Evolutionary conservation across 768 basidiomycete genomes (phyloP).

Genomic region (Boletus huronensis): DNA sequence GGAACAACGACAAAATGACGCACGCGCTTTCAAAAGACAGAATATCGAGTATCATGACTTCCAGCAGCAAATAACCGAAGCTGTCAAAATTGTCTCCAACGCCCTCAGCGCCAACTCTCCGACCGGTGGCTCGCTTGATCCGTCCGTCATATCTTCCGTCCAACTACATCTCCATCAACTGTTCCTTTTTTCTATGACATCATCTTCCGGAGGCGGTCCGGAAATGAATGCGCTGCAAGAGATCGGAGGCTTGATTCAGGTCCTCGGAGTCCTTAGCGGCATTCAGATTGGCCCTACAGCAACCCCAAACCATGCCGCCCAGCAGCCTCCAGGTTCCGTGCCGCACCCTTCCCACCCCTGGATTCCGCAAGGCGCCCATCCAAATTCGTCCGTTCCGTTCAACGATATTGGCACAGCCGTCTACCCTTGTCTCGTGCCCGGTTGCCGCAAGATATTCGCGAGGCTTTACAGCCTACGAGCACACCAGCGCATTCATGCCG

Average conservation of each 20-base stretch:
- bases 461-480: conserved; percentile 66
- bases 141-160: conserved; percentile 63
- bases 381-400: conserved; percentile 27
- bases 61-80: conserved; percentile 55
- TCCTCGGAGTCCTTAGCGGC: conserved; percentile 75
- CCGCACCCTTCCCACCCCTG: conserved; percentile 33
- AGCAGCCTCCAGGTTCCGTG: conserved; percentile 28
- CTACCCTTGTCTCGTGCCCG: conserved; percentile 68
- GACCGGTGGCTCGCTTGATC: conserved; percentile 45
- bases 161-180: conserved; percentile 72
- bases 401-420: conserved; percentile 68
- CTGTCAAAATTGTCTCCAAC: conserved; percentile 53
- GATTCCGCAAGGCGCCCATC: conserved; percentile 23
- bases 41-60: conserved; percentile 45
- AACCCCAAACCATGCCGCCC: conserved; percentile 30
- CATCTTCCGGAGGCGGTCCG: conserved; percentile 49
- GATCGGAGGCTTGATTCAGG: conserved; percentile 77
- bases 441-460: conserved; percentile 67
- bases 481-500: conserved; percentile 65
- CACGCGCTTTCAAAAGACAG: conserved; percentile 42
- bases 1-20: conserved; percentile 26
- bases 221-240: conserved; percentile 65
- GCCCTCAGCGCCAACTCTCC: conserved; percentile 40
- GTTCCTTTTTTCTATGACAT: conserved; percentile 76
- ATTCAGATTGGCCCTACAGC: conserved; percentile 56